Evolutionary conservation across 306 rosid species (phyloP).

Genomic region (Vicia villosa): DNA sequence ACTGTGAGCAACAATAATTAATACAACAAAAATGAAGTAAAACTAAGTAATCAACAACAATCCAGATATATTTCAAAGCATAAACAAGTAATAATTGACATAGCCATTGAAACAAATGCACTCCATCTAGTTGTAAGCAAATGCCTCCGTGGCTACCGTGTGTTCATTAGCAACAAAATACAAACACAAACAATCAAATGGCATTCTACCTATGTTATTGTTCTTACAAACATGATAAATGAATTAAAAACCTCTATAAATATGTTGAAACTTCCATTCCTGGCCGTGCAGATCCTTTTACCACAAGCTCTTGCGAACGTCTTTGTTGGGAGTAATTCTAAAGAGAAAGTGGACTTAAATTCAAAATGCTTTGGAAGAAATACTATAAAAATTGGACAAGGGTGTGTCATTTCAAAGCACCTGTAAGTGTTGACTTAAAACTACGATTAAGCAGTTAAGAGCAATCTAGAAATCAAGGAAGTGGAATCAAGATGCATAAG

Average conservation of each 20-base stretch:
- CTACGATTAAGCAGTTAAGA: too few species aligned
- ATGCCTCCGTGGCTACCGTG: slow-evolving; percentile 94
- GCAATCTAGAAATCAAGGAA: slow-evolving; percentile 38
- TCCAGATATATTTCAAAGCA: too few species aligned
- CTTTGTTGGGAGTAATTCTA: slow-evolving; percentile 86
- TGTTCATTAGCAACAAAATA: slow-evolving; percentile 40
- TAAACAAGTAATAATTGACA: too few species aligned
- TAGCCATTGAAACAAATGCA: slow-evolving; percentile 86
- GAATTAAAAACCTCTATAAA: slow-evolving; percentile 65
- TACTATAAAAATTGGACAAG: too few species aligned
- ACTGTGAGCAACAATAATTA: too few species aligned
- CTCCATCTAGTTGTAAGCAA: slow-evolving; percentile 98
- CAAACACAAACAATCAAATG: slow-evolving; percentile 6
- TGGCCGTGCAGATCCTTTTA: slow-evolving; percentile 88
- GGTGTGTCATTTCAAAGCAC: slow-evolving; percentile 13
- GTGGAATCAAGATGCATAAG: slow-evolving; percentile 27
- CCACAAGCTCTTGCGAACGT: slow-evolving; percentile 94
- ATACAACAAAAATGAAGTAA: too few species aligned
- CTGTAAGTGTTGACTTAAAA: too few species aligned
- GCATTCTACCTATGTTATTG: neutral
- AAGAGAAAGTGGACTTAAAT: slow-evolving; percentile 15
- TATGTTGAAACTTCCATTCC: slow-evolving; percentile 94
- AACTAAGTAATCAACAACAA: too few species aligned
- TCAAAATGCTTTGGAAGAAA: too few species aligned
- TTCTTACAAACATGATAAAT: slow-evolving; percentile 8